phyloP scores from a whole-genome alignment of 2,329 filamentous ascomycete genomes.

The Penicillium corylophilum region DNA sequence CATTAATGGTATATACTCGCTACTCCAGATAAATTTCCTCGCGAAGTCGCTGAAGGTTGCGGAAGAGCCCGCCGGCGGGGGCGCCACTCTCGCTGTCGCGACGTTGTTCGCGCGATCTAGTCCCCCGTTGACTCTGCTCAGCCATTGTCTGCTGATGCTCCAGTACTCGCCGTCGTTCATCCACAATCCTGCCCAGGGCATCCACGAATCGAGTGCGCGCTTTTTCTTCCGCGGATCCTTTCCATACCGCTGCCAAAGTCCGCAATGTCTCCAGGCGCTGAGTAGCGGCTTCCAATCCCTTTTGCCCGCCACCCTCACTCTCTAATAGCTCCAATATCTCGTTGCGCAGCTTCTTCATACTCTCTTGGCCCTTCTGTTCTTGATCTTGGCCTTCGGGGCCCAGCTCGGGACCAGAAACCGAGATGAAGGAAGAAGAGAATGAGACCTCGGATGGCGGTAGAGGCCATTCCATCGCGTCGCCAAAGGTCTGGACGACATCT shows the following conservation, averaged over 20 bases:
- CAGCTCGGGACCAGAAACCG: conserved; percentile 80
- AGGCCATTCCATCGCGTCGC: conserved; percentile 92
- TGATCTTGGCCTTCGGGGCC: conserved; percentile 65
- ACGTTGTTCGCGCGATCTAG: conserved; percentile 23
- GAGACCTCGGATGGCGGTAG: conserved; percentile 85
- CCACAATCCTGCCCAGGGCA: conserved; percentile 73
- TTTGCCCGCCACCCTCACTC: conserved; percentile 57
- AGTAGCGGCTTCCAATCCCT: conserved; percentile 67
- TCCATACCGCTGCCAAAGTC: conserved; percentile 78
- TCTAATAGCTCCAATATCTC: conserved; percentile 71
- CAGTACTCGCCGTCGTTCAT: conserved; percentile 61
- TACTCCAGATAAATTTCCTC: conserved; percentile 56
- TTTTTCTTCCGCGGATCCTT: conserved; percentile 92
- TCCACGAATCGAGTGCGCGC: conserved; percentile 80
- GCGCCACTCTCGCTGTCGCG: conserved; percentile 36
- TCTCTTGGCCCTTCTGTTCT: conserved; percentile 83
- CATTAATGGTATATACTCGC: not conserved
- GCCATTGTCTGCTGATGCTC: conserved; percentile 37
- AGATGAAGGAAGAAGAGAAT: conserved; percentile 80
- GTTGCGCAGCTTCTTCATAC: conserved; percentile 62
- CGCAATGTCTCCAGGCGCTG: conserved; percentile 74
- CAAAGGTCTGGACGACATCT: conserved; percentile 85
- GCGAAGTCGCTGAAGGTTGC: conserved; percentile 53
- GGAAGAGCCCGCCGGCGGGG: conserved; percentile 52
- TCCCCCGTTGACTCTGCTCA: conserved; percentile 22